Conservation (phyloP, 2,329 filamentous ascomycete species). For the Coniochaeta prunicola region DNA sequence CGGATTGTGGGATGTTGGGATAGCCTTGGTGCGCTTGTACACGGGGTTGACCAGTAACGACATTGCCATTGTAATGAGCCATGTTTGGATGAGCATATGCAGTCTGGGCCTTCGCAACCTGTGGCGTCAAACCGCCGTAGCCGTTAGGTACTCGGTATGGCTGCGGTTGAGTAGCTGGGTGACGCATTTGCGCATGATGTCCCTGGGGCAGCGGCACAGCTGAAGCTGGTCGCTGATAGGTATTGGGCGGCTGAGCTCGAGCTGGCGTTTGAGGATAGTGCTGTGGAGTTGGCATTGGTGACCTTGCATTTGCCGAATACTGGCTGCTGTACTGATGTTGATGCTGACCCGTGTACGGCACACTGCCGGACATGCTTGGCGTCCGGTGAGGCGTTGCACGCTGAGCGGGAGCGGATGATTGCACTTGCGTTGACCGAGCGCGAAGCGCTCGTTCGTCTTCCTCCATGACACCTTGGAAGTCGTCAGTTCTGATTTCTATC, state of each 20-base stretch:
- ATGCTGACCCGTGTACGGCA: slow-evolving; percentile 31
- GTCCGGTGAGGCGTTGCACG: slow-evolving; percentile 15
- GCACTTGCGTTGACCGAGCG: slow-evolving; percentile 25
- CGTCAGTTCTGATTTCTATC: slow-evolving; percentile 63
- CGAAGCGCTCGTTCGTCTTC: slow-evolving; percentile 64
- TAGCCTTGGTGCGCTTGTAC: slow-evolving; percentile 30
- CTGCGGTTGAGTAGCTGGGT: slow-evolving; percentile 27
- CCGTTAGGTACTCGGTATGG: slow-evolving; percentile 44
- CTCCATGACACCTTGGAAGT: slow-evolving; percentile 74
- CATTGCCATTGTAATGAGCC: slow-evolving; percentile 35
- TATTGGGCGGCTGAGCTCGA: slow-evolving; percentile 28
- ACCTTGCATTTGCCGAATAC: slow-evolving; percentile 39
- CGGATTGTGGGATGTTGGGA: slow-evolving; percentile 30
- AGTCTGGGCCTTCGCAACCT: slow-evolving; percentile 43
- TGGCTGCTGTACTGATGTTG: slow-evolving; percentile 38
- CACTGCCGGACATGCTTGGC: slow-evolving; percentile 24
- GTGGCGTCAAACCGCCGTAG: slow-evolving; percentile 38
- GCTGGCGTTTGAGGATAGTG: slow-evolving; percentile 29
- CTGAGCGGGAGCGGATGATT: slow-evolving; percentile 21
- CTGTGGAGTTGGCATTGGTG: slow-evolving; percentile 28
- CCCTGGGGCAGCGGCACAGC: slow-evolving; percentile 28
- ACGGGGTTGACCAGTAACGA: slow-evolving; percentile 30
- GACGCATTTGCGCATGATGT: slow-evolving; percentile 29
- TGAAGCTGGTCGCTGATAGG: slow-evolving; percentile 28
- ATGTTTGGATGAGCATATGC: slow-evolving; percentile 42